A percentile compares a stretch with the other conserved stretches of the same genome.
These are phyloP conservation scores for Phytophthora colocasiae DNA, from an alignment of 352 stramenopile species.

Conservation along the genomic window DNA sequence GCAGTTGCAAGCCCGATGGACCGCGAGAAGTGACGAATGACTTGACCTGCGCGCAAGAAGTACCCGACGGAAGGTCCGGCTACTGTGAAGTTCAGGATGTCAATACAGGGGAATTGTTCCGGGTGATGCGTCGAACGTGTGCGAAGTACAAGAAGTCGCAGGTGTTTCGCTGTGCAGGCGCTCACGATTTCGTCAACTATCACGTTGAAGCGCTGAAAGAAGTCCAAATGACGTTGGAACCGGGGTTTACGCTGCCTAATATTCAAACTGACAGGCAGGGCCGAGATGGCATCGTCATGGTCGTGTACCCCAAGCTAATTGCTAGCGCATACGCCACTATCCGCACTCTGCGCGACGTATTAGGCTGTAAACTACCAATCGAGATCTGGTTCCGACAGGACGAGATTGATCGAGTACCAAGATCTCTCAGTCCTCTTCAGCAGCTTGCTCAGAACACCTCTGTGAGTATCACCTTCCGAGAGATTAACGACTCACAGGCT, in stretches of 20 bases:
- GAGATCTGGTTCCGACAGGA: conserved; percentile 31
- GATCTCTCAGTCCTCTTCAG: conserved; percentile 11
- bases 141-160: conserved; percentile 41
- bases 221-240: not conserved
- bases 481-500: conserved; percentile 51
- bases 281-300: conserved; percentile 31
- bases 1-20: conserved; percentile 44
- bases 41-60: conserved; percentile 36
- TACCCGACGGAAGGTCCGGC: conserved; percentile 42
- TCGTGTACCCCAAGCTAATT: conserved; percentile 25
- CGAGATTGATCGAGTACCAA: conserved; percentile 18
- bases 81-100: conserved; percentile 70
- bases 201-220: conserved; percentile 6
- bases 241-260: conserved; percentile 37
- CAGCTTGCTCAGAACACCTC: conserved; percentile 30
- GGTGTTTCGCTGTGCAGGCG: conserved; percentile 51
- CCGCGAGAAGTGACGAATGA: conserved; percentile 42
- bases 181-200: conserved; percentile 68
- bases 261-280: not conserved
- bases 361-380: conserved; percentile 20
- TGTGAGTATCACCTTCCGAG: conserved; percentile 32
- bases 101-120: conserved; percentile 52
- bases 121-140: conserved; percentile 68
- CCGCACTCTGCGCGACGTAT: conserved; percentile 18
- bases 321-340: conserved; percentile 26